phyloP scores from a whole-genome alignment of 1,284 basidiomycete species.

The Mycena citricolor region DNA sequence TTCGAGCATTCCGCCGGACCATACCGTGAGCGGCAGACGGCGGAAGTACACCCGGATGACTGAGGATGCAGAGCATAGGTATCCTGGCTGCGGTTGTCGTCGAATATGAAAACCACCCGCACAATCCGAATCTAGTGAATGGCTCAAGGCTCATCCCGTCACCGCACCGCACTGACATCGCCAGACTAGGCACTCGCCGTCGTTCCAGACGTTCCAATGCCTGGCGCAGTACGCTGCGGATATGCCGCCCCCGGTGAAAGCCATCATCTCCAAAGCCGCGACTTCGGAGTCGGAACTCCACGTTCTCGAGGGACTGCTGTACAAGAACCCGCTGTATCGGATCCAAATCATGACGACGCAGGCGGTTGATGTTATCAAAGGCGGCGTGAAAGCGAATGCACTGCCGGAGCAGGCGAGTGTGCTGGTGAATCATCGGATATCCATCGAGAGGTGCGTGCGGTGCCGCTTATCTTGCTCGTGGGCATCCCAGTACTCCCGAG shows the following conservation, averaged over 20 bases:
- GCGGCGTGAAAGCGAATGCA: constrained; percentile 57
- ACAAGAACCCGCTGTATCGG: constrained; percentile 26
- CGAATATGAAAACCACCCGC: constrained; percentile 44
- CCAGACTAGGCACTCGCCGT: constrained; percentile 27
- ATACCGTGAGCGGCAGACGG: constrained; percentile 30
- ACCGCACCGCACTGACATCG: constrained; percentile 7
- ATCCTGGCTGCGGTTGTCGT: constrained; percentile 43
- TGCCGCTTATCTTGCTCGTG: constrained; percentile 1
- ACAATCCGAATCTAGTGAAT: constrained; percentile 30
- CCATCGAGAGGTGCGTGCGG: constrained; percentile 35
- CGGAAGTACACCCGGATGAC: not conserved
- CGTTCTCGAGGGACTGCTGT: constrained; percentile 35
- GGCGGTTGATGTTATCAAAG: constrained; percentile 53
- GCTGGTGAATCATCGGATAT: constrained; percentile 49
- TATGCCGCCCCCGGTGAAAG: constrained; percentile 31
- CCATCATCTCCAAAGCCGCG: constrained; percentile 26
- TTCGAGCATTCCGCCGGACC: constrained; percentile 48
- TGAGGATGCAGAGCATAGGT: constrained; percentile 41
- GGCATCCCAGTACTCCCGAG: not conserved
- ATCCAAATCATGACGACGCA: constrained; percentile 52
- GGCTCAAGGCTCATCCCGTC: not conserved
- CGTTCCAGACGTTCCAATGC: constrained; percentile 31
- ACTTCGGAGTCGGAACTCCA: constrained; percentile 30
- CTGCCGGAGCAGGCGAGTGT: constrained; percentile 44
- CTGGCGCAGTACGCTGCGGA: constrained; percentile 36